Conservation (phyloP, 345 rosid species). For the Iberis pinnata region DNA sequence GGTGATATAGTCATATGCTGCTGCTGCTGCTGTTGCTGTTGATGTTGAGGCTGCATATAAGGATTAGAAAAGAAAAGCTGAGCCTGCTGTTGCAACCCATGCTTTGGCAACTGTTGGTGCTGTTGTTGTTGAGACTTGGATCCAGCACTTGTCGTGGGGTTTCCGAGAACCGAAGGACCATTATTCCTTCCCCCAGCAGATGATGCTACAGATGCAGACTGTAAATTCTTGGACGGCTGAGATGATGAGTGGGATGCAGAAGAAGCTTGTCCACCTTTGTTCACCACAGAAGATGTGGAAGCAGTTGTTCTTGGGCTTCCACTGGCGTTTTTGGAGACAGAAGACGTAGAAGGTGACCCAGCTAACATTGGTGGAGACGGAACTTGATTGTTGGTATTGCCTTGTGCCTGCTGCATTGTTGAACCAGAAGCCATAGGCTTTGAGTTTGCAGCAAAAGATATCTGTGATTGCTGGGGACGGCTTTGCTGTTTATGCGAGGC, state of each 20-base stretch:
- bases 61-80: slow-evolving; percentile 52
- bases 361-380: slow-evolving; percentile 56
- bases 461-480: slow-evolving; percentile 52
- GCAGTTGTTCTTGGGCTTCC: slow-evolving; percentile 83
- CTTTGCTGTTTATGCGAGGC: slow-evolving; percentile 66
- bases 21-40: slow-evolving; percentile 43
- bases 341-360: slow-evolving; percentile 79
- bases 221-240: slow-evolving; percentile 62
- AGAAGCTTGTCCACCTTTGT: slow-evolving; percentile 61
- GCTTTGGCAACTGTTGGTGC: slow-evolving; percentile 12
- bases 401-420: slow-evolving; percentile 32
- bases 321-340: slow-evolving; percentile 73
- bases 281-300: slow-evolving; percentile 44
- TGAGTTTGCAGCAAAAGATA: slow-evolving; percentile 70
- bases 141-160: slow-evolving; percentile 44
- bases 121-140: slow-evolving; percentile 64
- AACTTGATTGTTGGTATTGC: slow-evolving; percentile 42
- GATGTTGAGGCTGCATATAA: slow-evolving; percentile 48
- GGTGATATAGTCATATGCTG: slow-evolving; percentile 34
- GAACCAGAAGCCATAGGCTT: slow-evolving; percentile 52
- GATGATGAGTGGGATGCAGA: slow-evolving; percentile 45
- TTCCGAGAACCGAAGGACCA: slow-evolving; percentile 60
- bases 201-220: slow-evolving; percentile 45
- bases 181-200: slow-evolving; percentile 51
- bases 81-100: slow-evolving; percentile 47